Conservation (phyloP, 108 stramenopile genomes). For the Mediolabrus comicus region DNA sequence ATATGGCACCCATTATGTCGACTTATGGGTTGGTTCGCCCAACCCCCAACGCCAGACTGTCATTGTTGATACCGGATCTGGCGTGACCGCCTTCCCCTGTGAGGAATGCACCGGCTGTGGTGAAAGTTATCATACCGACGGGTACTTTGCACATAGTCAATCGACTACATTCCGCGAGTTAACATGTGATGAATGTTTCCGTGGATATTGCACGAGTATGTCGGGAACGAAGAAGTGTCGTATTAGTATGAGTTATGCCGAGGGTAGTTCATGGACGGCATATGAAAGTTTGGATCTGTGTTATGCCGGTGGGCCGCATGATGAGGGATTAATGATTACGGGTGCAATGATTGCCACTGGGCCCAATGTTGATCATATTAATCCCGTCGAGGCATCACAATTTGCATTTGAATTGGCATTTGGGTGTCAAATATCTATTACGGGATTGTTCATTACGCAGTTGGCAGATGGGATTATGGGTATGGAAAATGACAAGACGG, state of each 20-base stretch:
- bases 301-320: slow-evolving; percentile 78
- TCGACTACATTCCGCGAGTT: slow-evolving; percentile 24
- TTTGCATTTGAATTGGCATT: slow-evolving; percentile 79
- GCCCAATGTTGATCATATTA: slow-evolving; percentile 38
- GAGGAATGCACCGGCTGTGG: slow-evolving; percentile 85
- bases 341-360: slow-evolving; percentile 3
- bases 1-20: slow-evolving; percentile 92
- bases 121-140: slow-evolving; percentile 63
- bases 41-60: slow-evolving; percentile 93
- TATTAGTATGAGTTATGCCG: slow-evolving; percentile 64
- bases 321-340: slow-evolving; percentile 17
- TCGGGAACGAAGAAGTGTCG: slow-evolving; percentile 33
- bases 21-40: slow-evolving; percentile 93
- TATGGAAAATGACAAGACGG: slow-evolving; percentile 56
- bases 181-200: slow-evolving; percentile 31
- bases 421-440: slow-evolving; percentile 90
- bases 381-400: slow-evolving; percentile 54
- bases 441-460: slow-evolving; percentile 94
- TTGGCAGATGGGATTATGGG: slow-evolving; percentile 97
- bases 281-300: slow-evolving; percentile 65
- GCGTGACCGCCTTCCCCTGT: slow-evolving; percentile 95
- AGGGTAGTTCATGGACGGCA: slow-evolving; percentile 78
- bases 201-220: slow-evolving; percentile 28
- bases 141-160: slow-evolving; percentile 15
- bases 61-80: slow-evolving; percentile 94